phyloP scores from a whole-genome alignment of 1,284 basidiomycete genomes.

The Tausonia pullulans region DNA sequence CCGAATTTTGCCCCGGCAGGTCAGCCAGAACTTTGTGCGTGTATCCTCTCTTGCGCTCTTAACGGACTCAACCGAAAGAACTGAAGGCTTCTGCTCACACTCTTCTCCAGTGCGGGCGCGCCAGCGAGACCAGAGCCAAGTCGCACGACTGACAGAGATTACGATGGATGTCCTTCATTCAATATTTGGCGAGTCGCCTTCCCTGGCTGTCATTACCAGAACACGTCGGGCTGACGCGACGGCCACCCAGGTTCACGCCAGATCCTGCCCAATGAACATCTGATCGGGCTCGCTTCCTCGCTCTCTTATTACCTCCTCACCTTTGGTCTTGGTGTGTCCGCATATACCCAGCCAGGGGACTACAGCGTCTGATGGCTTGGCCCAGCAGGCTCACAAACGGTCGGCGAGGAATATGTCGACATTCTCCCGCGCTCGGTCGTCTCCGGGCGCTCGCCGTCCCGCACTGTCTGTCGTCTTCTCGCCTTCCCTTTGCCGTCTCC shows the following conservation, averaged over 20 bases:
- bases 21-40: conserved; percentile 7
- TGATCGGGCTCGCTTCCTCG: conserved; percentile 60
- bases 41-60: not conserved
- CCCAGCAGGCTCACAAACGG: conserved; percentile 59
- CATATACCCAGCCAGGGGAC: conserved; percentile 3
- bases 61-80: not conserved
- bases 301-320: conserved; percentile 65
- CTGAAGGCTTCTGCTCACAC: too few species aligned
- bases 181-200: conserved; percentile 53
- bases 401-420: conserved; percentile 86
- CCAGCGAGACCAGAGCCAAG: conserved; percentile 70
- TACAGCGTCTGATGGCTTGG: not conserved
- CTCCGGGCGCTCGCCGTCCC: conserved; percentile 36
- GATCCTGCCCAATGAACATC: conserved; percentile 68
- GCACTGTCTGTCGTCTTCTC: conserved; percentile 19
- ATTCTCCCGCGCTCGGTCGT: conserved; percentile 56
- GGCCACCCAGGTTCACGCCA: conserved; percentile 60
- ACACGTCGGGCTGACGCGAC: not conserved
- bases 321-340: conserved; percentile 52
- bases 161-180: conserved; percentile 61
- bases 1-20: conserved; percentile 3
- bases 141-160: conserved; percentile 61
- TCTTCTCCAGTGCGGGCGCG: conserved; percentile 60
- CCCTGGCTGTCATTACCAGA: not conserved
- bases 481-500: not conserved